phyloP scores from a whole-genome alignment of 192 early-diverging fungal genomes.

The Spizellomyces sp. region DNA sequence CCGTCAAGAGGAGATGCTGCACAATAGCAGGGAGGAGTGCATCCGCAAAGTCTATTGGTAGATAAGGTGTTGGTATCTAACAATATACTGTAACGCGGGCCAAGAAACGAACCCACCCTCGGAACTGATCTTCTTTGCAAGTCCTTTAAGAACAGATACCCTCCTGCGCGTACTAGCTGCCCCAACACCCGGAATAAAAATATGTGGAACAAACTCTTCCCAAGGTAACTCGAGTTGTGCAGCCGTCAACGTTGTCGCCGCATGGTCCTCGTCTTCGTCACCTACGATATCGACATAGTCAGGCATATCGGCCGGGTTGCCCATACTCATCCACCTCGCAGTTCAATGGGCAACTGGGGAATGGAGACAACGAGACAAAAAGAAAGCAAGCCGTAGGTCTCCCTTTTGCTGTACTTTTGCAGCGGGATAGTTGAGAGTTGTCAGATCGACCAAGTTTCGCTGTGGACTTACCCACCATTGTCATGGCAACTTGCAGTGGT shows the following conservation, averaged over 20 bases:
- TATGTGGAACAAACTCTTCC: slow-evolving; percentile 13
- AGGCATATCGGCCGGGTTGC: no score
- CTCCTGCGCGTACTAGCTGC: slow-evolving; percentile 1
- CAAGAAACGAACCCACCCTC: slow-evolving; percentile 8
- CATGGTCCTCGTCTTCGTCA: not conserved
- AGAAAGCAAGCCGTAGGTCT: no score
- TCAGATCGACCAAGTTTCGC: no score
- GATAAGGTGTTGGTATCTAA: not conserved
- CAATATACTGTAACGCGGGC: not conserved
- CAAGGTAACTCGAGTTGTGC: slow-evolving; percentile 13
- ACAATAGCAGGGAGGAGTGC: slow-evolving; percentile 9
- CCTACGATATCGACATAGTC: no score
- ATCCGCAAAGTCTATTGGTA: slow-evolving; percentile 19
- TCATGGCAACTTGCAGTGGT: no score
- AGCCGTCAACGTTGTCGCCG: not conserved
- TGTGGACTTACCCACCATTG: no score
- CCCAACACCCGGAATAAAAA: slow-evolving; percentile 12
- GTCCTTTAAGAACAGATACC: slow-evolving; percentile 7
- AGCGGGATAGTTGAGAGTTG: no score
- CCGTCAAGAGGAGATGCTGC: slow-evolving; percentile 51
- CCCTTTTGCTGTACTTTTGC: no score
- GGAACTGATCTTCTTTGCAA: slow-evolving; percentile 10
- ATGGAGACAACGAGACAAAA: no score
- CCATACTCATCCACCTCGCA: no score
- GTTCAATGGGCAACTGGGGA: no score